Evolutionary conservation across 768 basidiomycete genomes (phyloP).

Genomic region (Mycena galopus): DNA sequence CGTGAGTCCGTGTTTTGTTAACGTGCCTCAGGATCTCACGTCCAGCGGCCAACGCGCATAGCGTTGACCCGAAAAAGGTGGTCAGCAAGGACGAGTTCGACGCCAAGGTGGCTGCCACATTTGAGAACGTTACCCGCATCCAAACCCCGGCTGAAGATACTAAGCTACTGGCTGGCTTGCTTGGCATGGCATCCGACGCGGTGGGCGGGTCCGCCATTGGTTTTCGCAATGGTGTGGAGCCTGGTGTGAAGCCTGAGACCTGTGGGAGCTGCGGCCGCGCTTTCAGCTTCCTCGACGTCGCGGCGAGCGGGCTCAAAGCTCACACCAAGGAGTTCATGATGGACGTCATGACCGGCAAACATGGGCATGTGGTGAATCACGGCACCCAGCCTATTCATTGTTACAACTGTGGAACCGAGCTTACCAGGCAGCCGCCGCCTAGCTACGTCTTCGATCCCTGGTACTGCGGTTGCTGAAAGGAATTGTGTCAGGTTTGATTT

Average conservation of each 20-base stretch:
- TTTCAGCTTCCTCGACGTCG: constrained; percentile 19
- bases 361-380: too few species aligned
- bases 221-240: not conserved
- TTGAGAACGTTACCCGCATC: not conserved
- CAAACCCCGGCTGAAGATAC: not conserved
- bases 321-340: not conserved
- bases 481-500: too few species aligned
- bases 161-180: not conserved
- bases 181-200: not conserved
- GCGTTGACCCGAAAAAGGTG: not conserved
- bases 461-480: too few species aligned
- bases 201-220: not conserved
- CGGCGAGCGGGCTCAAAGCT: not conserved
- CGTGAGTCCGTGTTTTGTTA: not conserved
- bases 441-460: too few species aligned
- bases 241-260: not conserved
- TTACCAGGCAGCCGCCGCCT: too few species aligned
- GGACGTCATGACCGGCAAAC: too few species aligned
- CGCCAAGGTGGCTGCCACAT: not conserved
- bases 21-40: not conserved
- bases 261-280: not conserved
- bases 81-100: constrained; percentile 13
- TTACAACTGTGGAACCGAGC: too few species aligned
- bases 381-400: too few species aligned
- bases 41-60: too few species aligned